A percentile compares a stretch with the other conserved stretches of the same genome.
Conservation (phyloP, 2,329 filamentous ascomycete genomes). For the Alternaria brassicicola region DNA sequence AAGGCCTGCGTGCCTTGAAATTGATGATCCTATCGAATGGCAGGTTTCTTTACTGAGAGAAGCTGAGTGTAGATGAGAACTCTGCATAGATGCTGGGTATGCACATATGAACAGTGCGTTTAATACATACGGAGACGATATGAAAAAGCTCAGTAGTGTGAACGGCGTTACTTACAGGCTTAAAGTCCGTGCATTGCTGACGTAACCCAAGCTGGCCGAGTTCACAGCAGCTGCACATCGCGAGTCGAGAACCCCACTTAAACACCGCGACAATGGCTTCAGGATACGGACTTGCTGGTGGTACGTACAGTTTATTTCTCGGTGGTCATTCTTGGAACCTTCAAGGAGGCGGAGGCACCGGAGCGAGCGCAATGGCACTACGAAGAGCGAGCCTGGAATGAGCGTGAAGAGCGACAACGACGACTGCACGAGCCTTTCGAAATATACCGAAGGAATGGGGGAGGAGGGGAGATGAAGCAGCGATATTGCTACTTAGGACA, state of each 20-base stretch:
- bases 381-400: conserved; percentile 14
- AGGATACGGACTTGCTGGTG: conserved; percentile 80
- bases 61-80: too few species aligned
- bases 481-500: not conserved
- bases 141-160: too few species aligned
- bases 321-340: not conserved
- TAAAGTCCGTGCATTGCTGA: conserved; percentile 13
- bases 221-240: conserved; percentile 13
- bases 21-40: too few species aligned
- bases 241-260: conserved; percentile 31
- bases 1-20: too few species aligned
- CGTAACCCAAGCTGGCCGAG: conserved; percentile 16
- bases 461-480: too few species aligned
- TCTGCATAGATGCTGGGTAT: too few species aligned
- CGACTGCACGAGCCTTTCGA: not conserved
- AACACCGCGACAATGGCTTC: conserved; percentile 69
- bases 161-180: too few species aligned
- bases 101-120: too few species aligned
- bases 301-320: conserved; percentile 57
- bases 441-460: fast-evolving
- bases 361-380: conserved; percentile 27
- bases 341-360: conserved; percentile 14
- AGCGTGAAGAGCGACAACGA: conserved; percentile 8
- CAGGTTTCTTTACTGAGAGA: too few species aligned
- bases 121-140: not conserved